Evolutionary conservation across 345 rosid species (phyloP).

Genomic region (Corchorus capsularis): DNA sequence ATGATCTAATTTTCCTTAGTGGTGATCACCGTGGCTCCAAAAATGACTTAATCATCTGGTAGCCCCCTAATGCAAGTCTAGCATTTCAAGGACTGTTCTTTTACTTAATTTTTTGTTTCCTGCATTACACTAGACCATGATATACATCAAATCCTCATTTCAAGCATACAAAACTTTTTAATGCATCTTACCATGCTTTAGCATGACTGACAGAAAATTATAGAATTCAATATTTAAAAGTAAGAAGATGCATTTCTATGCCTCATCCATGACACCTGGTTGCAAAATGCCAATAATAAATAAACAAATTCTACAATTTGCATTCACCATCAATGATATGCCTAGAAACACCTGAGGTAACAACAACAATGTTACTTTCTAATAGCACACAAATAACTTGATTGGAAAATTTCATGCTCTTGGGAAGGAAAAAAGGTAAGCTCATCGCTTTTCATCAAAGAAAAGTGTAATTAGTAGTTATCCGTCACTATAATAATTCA

Average conservation of each 20-base stretch:
- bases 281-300: background rate
- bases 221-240: background rate
- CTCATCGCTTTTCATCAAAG: background rate
- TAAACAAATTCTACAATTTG: background rate
- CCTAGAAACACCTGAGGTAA: background rate
- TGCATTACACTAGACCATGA: background rate
- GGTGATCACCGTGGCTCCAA: background rate
- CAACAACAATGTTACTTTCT: background rate
- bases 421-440: background rate
- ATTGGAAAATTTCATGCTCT: background rate
- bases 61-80: background rate
- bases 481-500: background rate
- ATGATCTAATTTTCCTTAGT: slow-evolving; percentile 2
- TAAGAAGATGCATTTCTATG: background rate
- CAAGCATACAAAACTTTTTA: background rate
- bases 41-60: background rate
- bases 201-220: background rate
- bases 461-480: background rate
- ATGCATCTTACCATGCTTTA: background rate
- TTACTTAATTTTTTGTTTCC: background rate
- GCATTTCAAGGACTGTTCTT: background rate
- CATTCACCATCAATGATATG: background rate
- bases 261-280: background rate
- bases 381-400: background rate
- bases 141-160: background rate